These are phyloP conservation scores for Thelonectria discophora DNA, from an alignment of 2,329 filamentous ascomycete species.

Conservation along the genomic window DNA sequence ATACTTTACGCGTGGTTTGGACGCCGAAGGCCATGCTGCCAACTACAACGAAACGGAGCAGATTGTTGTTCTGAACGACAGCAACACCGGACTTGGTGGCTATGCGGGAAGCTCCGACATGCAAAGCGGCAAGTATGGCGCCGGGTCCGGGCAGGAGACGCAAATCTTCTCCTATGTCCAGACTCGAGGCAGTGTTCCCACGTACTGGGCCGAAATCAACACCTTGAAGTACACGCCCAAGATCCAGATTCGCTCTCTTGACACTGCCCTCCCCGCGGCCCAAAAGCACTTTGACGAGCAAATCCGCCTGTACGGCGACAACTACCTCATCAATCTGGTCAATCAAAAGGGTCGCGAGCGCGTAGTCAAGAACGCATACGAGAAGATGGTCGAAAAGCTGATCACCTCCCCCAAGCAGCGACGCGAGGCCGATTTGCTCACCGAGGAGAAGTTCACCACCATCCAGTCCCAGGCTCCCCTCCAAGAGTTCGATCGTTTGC, in stretches of 20 bases:
- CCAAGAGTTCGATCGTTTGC: slow-evolving; percentile 80
- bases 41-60: slow-evolving; percentile 99
- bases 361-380: slow-evolving; percentile 90
- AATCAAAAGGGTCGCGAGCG: slow-evolving; percentile 95
- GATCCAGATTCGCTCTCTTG: slow-evolving; percentile 85
- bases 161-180: slow-evolving; percentile 96
- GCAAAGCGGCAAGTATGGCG: slow-evolving; percentile 74
- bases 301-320: slow-evolving; percentile 92
- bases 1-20: slow-evolving; percentile 93
- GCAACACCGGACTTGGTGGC: slow-evolving; percentile 75
- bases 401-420: slow-evolving; percentile 74
- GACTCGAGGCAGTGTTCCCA: slow-evolving; percentile 93
- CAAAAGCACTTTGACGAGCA: slow-evolving; percentile 92
- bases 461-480: slow-evolving; percentile 71
- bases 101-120: slow-evolving; percentile 81
- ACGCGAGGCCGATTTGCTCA: slow-evolving; percentile 70
- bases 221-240: slow-evolving; percentile 90
- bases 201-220: slow-evolving; percentile 97
- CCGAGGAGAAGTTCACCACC: slow-evolving; percentile 81
- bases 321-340: slow-evolving; percentile 96
- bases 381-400: slow-evolving; percentile 83
- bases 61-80: slow-evolving; percentile 87
- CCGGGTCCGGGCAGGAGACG: slow-evolving; percentile 72
- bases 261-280: slow-evolving; percentile 80
- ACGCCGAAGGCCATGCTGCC: slow-evolving; percentile 93